Evolutionary conservation across 805 yeast genomes (phyloP).

Genomic region (Yamadazyma sp.): DNA sequence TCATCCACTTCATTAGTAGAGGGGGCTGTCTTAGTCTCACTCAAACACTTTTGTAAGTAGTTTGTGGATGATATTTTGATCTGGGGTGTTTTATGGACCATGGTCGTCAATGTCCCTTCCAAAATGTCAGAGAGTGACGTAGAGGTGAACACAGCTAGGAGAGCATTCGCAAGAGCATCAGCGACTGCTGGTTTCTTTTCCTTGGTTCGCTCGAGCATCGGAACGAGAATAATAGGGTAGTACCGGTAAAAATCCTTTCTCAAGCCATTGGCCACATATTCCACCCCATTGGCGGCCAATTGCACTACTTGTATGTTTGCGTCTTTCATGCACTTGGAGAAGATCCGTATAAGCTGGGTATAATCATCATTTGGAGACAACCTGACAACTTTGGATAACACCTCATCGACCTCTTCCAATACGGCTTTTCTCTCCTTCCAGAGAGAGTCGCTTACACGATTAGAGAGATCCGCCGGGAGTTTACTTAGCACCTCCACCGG

Average conservation of each 20-base stretch:
- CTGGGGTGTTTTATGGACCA: slow-evolving; percentile 81
- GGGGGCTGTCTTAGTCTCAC: slow-evolving; percentile 50
- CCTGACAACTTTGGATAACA: slow-evolving; percentile 54
- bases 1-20: slow-evolving; percentile 51
- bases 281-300: slow-evolving; percentile 67
- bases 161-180: slow-evolving; percentile 64
- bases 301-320: slow-evolving; percentile 87
- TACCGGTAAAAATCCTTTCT: slow-evolving; percentile 56
- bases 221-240: slow-evolving; percentile 49
- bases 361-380: slow-evolving; percentile 59
- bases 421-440: slow-evolving; percentile 95
- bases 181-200: slow-evolving; percentile 82
- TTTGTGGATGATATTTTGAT: slow-evolving; percentile 69
- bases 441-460: slow-evolving; percentile 57
- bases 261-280: slow-evolving; percentile 64
- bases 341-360: slow-evolving; percentile 54
- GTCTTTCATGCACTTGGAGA: slow-evolving; percentile 79
- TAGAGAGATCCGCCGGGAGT: slow-evolving; percentile 61
- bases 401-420: slow-evolving; percentile 58
- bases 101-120: slow-evolving; percentile 56
- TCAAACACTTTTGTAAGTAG: slow-evolving; percentile 63
- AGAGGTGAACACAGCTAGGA: slow-evolving; percentile 60
- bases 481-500: slow-evolving; percentile 66
- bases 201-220: slow-evolving; percentile 78
- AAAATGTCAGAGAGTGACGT: slow-evolving; percentile 55